Evolutionary conservation across 345 rosid species (phyloP).

Genomic region (Corchorus olitorius): DNA sequence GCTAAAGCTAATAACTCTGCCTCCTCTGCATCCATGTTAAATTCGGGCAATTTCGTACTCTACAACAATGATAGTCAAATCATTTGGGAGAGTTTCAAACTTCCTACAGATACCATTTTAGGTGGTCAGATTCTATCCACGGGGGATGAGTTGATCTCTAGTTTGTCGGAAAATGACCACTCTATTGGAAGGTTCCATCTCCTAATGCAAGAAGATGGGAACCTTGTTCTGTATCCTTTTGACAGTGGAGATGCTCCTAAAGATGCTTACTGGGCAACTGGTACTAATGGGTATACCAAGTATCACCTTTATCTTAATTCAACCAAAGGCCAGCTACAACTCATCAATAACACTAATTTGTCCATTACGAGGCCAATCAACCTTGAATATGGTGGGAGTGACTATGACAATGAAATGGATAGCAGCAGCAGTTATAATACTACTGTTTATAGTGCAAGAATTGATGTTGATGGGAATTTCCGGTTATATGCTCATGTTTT

Average conservation of each 20-base stretch:
- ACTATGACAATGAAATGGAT: not conserved
- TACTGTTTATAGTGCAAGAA: not conserved
- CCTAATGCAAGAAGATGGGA: conserved; percentile 34
- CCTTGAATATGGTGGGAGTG: not conserved
- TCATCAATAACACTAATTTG: not conserved
- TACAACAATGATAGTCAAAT: not conserved
- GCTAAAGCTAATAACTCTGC: not conserved
- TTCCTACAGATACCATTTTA: conserved; percentile 38
- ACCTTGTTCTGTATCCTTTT: conserved; percentile 33
- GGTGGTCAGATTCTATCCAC: conserved; percentile 22
- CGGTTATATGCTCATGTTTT: not conserved
- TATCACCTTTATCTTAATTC: not conserved
- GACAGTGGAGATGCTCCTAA: not conserved
- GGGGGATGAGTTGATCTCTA: conserved; percentile 12
- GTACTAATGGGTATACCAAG: rapidly evolving
- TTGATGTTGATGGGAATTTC: conserved; percentile 21
- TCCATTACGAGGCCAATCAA: not conserved
- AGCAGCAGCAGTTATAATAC: not conserved
- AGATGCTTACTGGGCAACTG: conserved; percentile 26
- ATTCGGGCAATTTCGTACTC: conserved; percentile 26
- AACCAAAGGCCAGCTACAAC: not conserved
- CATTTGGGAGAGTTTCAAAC: conserved; percentile 37
- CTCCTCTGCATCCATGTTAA: conserved; percentile 20
- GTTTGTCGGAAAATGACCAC: conserved; percentile 20
- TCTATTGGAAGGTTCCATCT: conserved; percentile 34